Evolutionary conservation across 1,139 yeast genomes (phyloP), one percentile per base, ranked within the genome.

Genomic region (Trichomonascaceae sp.): DNA sequence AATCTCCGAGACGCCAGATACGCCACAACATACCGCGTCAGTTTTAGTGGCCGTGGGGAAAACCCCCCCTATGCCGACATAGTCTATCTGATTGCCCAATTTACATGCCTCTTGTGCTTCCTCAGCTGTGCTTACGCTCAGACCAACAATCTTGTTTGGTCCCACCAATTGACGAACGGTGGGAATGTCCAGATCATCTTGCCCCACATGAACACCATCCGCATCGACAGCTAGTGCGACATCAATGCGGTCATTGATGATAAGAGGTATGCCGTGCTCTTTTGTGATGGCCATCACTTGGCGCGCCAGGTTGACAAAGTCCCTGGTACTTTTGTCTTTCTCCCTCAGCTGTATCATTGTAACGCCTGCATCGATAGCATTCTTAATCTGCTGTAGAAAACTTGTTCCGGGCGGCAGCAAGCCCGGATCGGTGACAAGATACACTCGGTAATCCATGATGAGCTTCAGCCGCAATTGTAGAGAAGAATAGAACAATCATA

Each of bases 151-250:
- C 58, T 77, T 82, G 38, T 71, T 64, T 1, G 75, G 69, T 0
- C 95, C 95, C 16, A 87, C 56, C 28, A 81, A 48, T 44, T 62
- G 52, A 28, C 96, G 57, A 1, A 73, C 92, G 17, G 65, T 43
- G 1, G 56, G 54, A 2, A 78, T 77, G 29, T 60, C 62, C 82
- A 87, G 80, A 51, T 87, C 97, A 38, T 78, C 89, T 54, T 85
- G 96, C 1, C 97, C 97, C 15, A 87, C 84, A 59, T 87, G 97
- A 13, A 87, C 78, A 25, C 94, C 94, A 39, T 85, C 95, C 0
- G 94, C 94, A 46, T 71, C 92, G 36, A 82, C 65, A 0, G 96
- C 96, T 34, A 85, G 60, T 0, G 95, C 96, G 4, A 87, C 84
- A 50, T 87, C 97, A 5, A 84, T 69, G 31, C 96, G 61, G 51